Evolutionary conservation across 129 eudicot species (phyloP).

Genomic region (Centaurea solstitialis): DNA sequence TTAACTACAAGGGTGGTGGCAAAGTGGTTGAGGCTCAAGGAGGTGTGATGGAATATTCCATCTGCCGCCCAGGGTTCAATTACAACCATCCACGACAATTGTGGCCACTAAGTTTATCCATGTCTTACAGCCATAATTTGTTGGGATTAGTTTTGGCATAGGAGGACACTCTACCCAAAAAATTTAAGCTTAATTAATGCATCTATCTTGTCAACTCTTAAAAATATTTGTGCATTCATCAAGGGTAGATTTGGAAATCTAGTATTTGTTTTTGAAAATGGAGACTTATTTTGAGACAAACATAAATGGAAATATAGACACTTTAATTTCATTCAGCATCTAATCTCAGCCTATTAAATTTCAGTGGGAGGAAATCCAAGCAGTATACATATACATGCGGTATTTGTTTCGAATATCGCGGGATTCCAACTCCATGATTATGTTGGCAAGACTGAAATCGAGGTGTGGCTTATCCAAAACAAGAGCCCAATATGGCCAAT

Average conservation of each 20-base stretch:
- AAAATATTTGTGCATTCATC: background rate
- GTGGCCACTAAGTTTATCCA: no score
- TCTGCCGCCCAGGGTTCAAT: no score
- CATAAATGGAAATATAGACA: no score
- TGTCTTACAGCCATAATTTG: no score
- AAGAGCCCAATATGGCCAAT: conserved; percentile 70
- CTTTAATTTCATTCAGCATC: background rate
- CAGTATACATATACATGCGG: conserved; percentile 59
- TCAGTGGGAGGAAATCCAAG: conserved; percentile 74
- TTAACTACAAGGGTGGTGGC: no score
- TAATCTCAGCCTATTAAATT: conserved; percentile 9
- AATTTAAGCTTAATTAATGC: no score
- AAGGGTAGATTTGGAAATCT: background rate
- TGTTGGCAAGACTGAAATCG: conserved; percentile 38
- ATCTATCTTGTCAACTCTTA: background rate
- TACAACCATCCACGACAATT: no score
- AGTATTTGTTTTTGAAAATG: background rate
- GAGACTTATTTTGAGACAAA: background rate
- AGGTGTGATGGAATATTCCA: no score
- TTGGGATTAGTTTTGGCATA: no score
- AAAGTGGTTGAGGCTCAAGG: no score
- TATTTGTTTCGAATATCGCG: conserved; percentile 48
- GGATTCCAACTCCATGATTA: conserved; percentile 53
- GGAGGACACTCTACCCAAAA: no score
- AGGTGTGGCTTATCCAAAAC: conserved; percentile 58